Conservation (phyloP, 192 early-diverging fungal genomes). For the Haplosporangium gracile region DNA sequence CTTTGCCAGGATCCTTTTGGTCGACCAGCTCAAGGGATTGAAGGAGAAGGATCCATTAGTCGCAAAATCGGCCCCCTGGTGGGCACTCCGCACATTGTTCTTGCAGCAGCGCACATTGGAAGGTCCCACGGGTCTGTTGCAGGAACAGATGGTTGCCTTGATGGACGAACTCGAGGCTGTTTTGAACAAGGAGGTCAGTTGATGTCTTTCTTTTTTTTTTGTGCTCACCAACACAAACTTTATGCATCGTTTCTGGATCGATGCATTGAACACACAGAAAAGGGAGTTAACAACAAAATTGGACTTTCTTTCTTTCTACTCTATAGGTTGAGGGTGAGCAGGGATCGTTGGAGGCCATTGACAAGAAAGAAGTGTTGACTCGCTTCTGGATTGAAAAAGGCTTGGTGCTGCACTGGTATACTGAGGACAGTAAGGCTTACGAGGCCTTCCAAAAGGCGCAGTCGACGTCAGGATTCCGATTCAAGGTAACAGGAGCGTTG, state of each 20-base stretch:
- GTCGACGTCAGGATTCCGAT: constrained; percentile 81
- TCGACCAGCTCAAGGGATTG: constrained; percentile 57
- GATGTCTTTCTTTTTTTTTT: not conserved
- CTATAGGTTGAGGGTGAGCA: constrained; percentile 32
- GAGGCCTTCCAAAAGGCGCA: constrained; percentile 81
- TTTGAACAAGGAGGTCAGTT: constrained; percentile 35
- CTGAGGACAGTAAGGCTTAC: constrained; percentile 75
- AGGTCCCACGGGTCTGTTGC: constrained; percentile 71
- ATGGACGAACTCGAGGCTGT: constrained; percentile 29
- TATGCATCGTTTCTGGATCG: constrained; percentile 5
- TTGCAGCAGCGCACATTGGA: constrained; percentile 81
- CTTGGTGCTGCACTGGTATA: constrained; percentile 83
- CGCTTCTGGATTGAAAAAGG: constrained; percentile 86
- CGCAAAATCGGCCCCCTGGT: constrained; percentile 72
- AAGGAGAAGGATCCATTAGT: constrained; percentile 32
- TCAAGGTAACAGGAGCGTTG: constrained; percentile 90
- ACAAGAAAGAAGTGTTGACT: constrained; percentile 62
- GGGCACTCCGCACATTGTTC: constrained; percentile 79
- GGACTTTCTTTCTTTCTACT: constrained; percentile 1
- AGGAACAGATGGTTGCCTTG: constrained; percentile 58
- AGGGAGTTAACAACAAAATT: not conserved
- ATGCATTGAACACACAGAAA: not conserved
- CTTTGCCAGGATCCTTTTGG: constrained; percentile 76
- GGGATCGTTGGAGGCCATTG: constrained; percentile 37
- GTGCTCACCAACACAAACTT: not conserved